These are phyloP conservation scores for Bipolaris bicolor DNA, from an alignment of 2,329 filamentous ascomycete species.

Conservation along the genomic window DNA sequence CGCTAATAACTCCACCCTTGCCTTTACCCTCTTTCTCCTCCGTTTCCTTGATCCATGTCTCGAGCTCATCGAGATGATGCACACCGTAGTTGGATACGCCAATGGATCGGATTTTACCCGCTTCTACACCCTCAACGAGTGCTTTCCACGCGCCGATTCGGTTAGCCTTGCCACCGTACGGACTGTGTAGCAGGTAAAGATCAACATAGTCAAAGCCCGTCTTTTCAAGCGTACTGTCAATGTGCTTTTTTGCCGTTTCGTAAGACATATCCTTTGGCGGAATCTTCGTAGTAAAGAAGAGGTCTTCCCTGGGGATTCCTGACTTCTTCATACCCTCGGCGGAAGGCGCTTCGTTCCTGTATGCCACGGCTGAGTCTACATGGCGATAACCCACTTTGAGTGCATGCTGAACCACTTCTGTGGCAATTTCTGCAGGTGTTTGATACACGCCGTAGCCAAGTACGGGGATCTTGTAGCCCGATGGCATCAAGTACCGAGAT, in stretches of 20 bases:
- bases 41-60: slow-evolving; percentile 63
- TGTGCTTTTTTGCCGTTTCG: slow-evolving; percentile 65
- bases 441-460: slow-evolving; percentile 63
- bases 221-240: slow-evolving; percentile 58
- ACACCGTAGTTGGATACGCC: slow-evolving; percentile 63
- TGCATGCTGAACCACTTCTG: slow-evolving; percentile 65
- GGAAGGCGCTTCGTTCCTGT: slow-evolving; percentile 72
- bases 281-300: slow-evolving; percentile 78
- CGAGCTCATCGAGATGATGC: slow-evolving; percentile 61
- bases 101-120: slow-evolving; percentile 59
- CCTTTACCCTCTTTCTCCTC: slow-evolving; percentile 68
- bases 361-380: slow-evolving; percentile 68
- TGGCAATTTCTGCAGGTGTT: slow-evolving; percentile 61
- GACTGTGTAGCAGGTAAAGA: slow-evolving; percentile 63
- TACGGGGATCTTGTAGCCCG: slow-evolving; percentile 66
- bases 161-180: slow-evolving; percentile 58
- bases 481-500: slow-evolving; percentile 60
- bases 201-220: slow-evolving; percentile 73
- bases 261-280: slow-evolving; percentile 62
- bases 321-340: slow-evolving; percentile 67
- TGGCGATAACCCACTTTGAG: slow-evolving; percentile 66
- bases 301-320: slow-evolving; percentile 60
- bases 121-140: slow-evolving; percentile 59
- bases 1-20: slow-evolving; percentile 73
- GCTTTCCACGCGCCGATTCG: slow-evolving; percentile 61